Conservation (phyloP, 495 filamentous ascomycete genomes). For the Friedmanniomyces endolithicus region DNA sequence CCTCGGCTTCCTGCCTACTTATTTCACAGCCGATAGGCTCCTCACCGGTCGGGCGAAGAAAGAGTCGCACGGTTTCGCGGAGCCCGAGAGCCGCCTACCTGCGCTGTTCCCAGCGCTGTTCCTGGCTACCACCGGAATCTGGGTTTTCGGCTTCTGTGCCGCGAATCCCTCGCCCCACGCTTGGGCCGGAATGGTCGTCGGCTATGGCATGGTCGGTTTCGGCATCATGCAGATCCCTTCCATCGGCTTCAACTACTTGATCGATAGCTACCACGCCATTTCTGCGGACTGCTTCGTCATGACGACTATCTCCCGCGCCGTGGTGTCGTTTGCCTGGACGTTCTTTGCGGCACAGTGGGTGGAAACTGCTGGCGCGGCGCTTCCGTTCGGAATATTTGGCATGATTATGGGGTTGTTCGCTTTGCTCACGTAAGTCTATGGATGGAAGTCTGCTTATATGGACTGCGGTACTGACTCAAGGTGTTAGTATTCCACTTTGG, state of each 20-base stretch:
- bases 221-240: constrained; percentile 26
- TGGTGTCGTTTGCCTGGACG: constrained; percentile 27
- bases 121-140: constrained; percentile 21
- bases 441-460: too few relatives aligned
- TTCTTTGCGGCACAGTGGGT: constrained; percentile 25
- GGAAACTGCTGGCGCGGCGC: constrained; percentile 12
- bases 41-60: constrained; percentile 18
- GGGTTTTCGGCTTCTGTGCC: constrained; percentile 24
- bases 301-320: constrained; percentile 19
- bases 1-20: constrained; percentile 20
- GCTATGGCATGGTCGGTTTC: constrained; percentile 22
- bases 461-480: neutral
- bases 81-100: constrained; percentile 23
- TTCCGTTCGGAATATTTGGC: constrained; percentile 28
- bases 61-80: constrained; percentile 20
- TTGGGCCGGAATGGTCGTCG: constrained; percentile 24
- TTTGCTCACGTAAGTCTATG: constrained; percentile 1
- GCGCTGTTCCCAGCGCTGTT: constrained; percentile 22
- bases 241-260: constrained; percentile 28
- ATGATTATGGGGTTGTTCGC: constrained; percentile 27
- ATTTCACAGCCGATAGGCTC: constrained; percentile 18
- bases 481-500: constrained; percentile 2
- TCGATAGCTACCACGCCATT: constrained; percentile 25
- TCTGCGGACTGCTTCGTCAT: constrained; percentile 26
- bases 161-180: constrained; percentile 17